These are phyloP conservation scores for Chytriomyces hyalinus DNA, from an alignment of 192 early-diverging fungal species.

Conservation along the genomic window DNA sequence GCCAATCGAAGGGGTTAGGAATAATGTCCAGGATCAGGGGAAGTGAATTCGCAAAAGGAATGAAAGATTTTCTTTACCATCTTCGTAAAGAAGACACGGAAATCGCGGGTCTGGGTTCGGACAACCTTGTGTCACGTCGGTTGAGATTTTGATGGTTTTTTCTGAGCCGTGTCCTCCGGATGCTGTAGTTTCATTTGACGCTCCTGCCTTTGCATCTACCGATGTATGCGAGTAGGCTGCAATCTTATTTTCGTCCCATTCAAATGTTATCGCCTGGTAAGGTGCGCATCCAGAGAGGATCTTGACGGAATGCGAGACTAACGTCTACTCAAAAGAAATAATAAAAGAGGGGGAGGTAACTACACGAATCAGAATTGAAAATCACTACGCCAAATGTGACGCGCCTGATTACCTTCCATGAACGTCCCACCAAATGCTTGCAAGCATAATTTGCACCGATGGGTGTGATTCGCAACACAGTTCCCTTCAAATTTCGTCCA, in stretches of 20 bases:
- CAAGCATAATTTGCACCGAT: constrained; percentile 6
- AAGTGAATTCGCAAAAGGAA: not conserved
- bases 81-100: constrained; percentile 25
- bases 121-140: constrained; percentile 4
- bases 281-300: constrained; percentile 28
- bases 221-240: not conserved
- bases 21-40: not conserved
- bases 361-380: not conserved
- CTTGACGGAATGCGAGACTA: not conserved
- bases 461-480: constrained; percentile 8
- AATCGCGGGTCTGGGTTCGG: constrained; percentile 3
- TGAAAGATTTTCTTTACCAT: not conserved
- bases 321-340: constrained; percentile 1
- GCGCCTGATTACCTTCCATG: constrained; percentile 13
- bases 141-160: not conserved
- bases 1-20: not conserved
- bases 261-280: constrained; percentile 10
- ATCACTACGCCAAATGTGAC: not conserved
- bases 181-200: not conserved
- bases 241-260: not conserved
- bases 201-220: not conserved
- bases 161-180: too few relatives aligned
- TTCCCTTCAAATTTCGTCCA: constrained; percentile 7
- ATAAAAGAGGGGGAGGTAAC: not conserved
- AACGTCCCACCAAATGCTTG: constrained; percentile 10